Conservation (phyloP, 2,329 filamentous ascomycete species). For the Paraphaeosphaeria minitans region DNA sequence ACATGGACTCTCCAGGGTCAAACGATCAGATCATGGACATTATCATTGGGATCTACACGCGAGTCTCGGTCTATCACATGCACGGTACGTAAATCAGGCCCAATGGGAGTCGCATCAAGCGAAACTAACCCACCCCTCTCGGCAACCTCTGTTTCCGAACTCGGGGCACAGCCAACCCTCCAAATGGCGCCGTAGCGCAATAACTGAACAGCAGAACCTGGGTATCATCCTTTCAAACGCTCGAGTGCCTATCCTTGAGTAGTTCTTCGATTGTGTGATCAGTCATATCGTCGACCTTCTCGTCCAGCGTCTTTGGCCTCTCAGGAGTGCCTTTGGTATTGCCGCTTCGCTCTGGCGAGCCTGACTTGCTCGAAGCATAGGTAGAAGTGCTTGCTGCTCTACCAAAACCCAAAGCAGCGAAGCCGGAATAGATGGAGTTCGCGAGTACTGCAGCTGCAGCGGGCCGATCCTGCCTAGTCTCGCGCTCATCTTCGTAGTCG, state of each 20-base stretch:
- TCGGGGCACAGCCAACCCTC: not conserved
- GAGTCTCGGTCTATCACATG: not conserved
- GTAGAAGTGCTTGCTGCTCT: constrained; percentile 36
- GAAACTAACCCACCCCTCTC: constrained; percentile 2
- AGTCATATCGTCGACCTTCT: constrained; percentile 32
- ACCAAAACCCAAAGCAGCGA: constrained; percentile 41
- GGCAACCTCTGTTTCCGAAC: constrained; percentile 6
- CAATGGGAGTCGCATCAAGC: constrained; percentile 2
- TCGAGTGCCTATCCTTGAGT: constrained; percentile 16
- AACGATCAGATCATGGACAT: not conserved
- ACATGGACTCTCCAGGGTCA: not conserved
- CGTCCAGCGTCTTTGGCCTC: constrained; percentile 18
- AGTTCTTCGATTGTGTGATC: constrained; percentile 29
- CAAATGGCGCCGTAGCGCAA: not conserved
- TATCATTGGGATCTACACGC: not conserved
- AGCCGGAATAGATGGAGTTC: constrained; percentile 34
- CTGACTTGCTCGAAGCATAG: constrained; percentile 19
- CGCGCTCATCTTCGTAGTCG: constrained; percentile 16
- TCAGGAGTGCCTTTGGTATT: not conserved
- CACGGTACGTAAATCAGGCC: not conserved
- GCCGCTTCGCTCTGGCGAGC: constrained; percentile 12
- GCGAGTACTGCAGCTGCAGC: constrained; percentile 25
- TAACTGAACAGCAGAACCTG: not conserved
- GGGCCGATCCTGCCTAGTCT: constrained; percentile 12
- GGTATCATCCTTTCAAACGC: constrained; percentile 5